Evolutionary conservation across 73 alveolate genomes (phyloP).

Genomic region (Paramecium pentaurelia): DNA sequence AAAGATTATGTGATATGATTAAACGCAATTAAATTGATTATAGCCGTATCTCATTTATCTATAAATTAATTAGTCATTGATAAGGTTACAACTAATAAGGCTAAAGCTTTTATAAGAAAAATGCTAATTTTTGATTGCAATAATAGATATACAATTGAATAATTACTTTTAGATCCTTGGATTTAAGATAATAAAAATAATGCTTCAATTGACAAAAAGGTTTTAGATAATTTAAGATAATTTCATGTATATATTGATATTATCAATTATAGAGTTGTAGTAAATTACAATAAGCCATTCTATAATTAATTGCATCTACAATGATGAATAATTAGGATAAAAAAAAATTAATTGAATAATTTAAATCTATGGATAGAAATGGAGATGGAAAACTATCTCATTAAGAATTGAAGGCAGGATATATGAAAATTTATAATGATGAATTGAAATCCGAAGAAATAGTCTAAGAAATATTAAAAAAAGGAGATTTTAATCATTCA

Average conservation of each 20-base stretch:
- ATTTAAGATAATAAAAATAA: constrained; percentile 5
- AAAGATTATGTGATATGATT: constrained; percentile 60
- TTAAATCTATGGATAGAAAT: constrained; percentile 52
- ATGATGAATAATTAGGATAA: constrained; percentile 32
- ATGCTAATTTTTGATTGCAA: constrained; percentile 47
- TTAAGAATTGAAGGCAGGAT: constrained; percentile 40
- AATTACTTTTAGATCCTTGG: constrained; percentile 50
- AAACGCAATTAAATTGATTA: constrained; percentile 34
- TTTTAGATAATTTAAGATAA: not conserved
- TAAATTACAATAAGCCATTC: not conserved
- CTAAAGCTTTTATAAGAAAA: constrained; percentile 50
- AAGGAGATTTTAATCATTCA: constrained; percentile 48
- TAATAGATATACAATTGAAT: constrained; percentile 6
- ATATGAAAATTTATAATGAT: not conserved
- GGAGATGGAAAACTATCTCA: constrained; percentile 43
- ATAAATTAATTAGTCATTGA: not conserved
- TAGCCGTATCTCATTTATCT: not conserved
- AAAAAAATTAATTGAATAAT: not conserved
- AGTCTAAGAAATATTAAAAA: not conserved
- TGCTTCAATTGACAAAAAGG: not conserved
- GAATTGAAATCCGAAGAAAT: constrained; percentile 27
- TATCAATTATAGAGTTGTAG: not conserved
- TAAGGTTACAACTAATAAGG: constrained; percentile 44
- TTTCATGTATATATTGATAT: not conserved
- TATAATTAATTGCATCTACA: constrained; percentile 6